Evolutionary conservation across 106 monocot genomes (phyloP).

Genomic region (Allium fistulosum): DNA sequence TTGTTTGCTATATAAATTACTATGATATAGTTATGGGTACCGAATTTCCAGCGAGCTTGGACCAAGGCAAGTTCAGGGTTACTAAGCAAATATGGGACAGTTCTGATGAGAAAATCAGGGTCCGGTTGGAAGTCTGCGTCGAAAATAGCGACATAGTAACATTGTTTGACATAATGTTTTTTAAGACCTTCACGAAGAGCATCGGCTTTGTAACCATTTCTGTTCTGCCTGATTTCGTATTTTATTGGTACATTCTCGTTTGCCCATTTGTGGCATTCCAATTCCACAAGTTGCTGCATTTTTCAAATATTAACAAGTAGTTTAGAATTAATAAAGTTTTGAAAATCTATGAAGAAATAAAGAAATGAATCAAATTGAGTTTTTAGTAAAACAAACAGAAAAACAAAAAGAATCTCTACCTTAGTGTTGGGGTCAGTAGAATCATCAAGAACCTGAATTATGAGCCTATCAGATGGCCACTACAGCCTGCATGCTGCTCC

Average conservation of each 20-base stretch:
- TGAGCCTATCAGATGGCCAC: background rate
- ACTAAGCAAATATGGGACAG: background rate
- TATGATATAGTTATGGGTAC: background rate
- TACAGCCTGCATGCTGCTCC: background rate
- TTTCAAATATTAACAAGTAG: background rate
- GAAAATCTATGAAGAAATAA: background rate
- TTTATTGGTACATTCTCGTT: background rate
- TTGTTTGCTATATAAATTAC: too few relatives aligned
- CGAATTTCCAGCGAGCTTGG: background rate
- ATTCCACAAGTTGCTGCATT: background rate
- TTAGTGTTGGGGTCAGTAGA: conserved; percentile 1
- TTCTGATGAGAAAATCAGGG: background rate
- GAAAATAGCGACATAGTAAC: background rate
- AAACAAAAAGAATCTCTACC: background rate
- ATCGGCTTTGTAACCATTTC: background rate
- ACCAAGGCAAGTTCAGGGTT: background rate
- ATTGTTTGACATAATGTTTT: background rate
- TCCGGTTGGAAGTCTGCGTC: background rate
- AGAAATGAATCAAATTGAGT: background rate
- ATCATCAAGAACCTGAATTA: conserved; percentile 1
- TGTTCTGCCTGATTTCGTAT: background rate
- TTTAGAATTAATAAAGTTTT: background rate
- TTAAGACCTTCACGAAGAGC: background rate
- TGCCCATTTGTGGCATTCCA: background rate
- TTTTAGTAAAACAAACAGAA: background rate